Conservation (phyloP, 805 yeast genomes). For the Starmerella sirachaensis region DNA sequence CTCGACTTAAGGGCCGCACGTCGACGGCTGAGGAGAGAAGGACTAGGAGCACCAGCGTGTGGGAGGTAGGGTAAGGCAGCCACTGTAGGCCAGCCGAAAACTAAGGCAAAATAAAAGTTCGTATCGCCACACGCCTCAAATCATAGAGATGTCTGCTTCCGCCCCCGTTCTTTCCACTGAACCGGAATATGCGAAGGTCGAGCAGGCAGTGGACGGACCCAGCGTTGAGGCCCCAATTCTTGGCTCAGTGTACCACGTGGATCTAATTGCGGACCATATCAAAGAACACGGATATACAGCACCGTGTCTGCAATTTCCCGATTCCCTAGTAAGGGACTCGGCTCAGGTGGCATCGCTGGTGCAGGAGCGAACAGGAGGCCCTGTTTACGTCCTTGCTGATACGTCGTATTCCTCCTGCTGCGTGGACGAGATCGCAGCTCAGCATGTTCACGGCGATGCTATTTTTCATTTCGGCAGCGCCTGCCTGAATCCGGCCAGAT, state of each 20-base stretch:
- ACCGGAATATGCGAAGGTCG: conserved; percentile 49
- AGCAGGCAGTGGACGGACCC: conserved; percentile 4
- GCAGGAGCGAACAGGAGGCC: conserved; percentile 19
- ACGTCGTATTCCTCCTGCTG: conserved; percentile 94
- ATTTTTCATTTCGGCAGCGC: conserved; percentile 94
- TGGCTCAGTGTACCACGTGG: conserved; percentile 43
- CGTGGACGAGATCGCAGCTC: conserved; percentile 93
- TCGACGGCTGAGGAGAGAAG: too few species aligned
- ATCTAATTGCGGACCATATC: conserved; percentile 36
- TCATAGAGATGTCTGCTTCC: conserved; percentile 21
- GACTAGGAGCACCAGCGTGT: too few species aligned
- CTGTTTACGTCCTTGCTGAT: conserved; percentile 78
- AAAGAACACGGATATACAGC: conserved; percentile 32
- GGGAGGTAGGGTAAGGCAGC: too few species aligned
- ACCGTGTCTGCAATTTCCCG: conserved; percentile 87
- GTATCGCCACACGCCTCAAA: conserved; percentile 3
- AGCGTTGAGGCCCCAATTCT: conserved; percentile 29
- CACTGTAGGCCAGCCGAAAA: too few species aligned
- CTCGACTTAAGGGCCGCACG: too few species aligned
- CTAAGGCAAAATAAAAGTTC: too few species aligned
- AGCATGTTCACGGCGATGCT: conserved; percentile 73
- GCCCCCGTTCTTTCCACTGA: conserved; percentile 69
- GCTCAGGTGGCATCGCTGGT: conserved; percentile 44
- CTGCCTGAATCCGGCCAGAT: conserved; percentile 68
- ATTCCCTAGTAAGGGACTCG: conserved; percentile 63